Base-by-base conservation (phyloP, 2,329 filamentous ascomycete species). In the Fusarium sp. region DNA sequence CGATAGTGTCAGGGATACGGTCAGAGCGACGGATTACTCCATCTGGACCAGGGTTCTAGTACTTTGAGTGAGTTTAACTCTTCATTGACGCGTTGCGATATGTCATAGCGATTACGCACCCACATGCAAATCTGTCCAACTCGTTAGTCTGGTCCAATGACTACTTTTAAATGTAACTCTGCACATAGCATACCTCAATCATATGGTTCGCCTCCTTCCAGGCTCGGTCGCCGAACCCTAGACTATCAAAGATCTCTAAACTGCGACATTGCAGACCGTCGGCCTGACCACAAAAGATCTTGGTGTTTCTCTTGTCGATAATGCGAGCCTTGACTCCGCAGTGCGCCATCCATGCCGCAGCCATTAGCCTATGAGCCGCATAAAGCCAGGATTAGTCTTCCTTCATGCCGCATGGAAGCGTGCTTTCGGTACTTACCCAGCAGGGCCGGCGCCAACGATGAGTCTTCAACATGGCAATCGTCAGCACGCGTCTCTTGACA, bases 201-300 rank as follows among this genome's bases (percentile, higher is more conserved):
- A 92, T 87, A 73, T 89, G 89, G 73, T 91, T 91, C 14, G 87
- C 84, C 70, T 92, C 90, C 47, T 88, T 89, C 86, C 88, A 89
- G 2, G 85, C 86, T 6, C 85, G 80, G 66, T 92, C 86, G 4
- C 83, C 88, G 60, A 94, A 87, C 1, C 88, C 91, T 69, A 94
- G 91, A 50, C 87, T 89, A 70, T 94, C 89, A 57, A 93, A 87
- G n/a, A 93, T 91, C 76, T 94, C 89, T 3, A 92, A 81, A 3
- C 60, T 69, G 10, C 65, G 60, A 15, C 60, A 65, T 43, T 69
- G 66, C 17, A 69, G 60, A 17, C 60, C 66, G 21, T 69, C 66
- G 11, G 66, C 66, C 31, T 69, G 66, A 2, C 50, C 61, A 10
- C 8, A 65, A 39, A 22, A 36, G 2, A 52, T 62, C 31, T 69